Conservation (phyloP, 225 moss, liverwort and hornwort genomes). For the Takakia lepidozioides region DNA sequence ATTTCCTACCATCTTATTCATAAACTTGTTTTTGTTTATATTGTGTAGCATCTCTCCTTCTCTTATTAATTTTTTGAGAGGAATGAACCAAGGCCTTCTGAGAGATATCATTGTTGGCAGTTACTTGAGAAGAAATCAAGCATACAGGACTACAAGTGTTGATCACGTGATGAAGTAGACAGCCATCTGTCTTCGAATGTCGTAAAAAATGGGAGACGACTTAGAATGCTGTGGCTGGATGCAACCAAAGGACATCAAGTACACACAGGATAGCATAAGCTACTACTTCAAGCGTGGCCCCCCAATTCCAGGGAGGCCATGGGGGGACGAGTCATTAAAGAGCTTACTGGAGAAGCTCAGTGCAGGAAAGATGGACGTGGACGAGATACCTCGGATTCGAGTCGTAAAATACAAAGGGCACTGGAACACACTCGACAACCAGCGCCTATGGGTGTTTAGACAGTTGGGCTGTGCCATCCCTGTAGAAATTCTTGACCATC, state of each 20-base stretch:
- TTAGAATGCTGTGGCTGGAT: too few species aligned
- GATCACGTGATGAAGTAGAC: too few species aligned
- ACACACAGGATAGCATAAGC: constrained; percentile 20
- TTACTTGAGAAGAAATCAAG: too few species aligned
- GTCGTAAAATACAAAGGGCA: constrained; percentile 32
- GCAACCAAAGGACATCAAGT: constrained; percentile 27
- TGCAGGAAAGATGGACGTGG: constrained; percentile 15
- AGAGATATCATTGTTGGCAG: too few species aligned
- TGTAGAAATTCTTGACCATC: constrained; percentile 35
- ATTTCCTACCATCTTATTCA: too few species aligned
- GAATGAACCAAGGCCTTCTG: too few species aligned
- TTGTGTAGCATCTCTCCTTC: too few species aligned
- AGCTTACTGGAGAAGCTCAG: constrained; percentile 21
- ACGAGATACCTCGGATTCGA: constrained; percentile 35
- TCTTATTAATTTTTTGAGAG: too few species aligned
- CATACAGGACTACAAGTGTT: too few species aligned
- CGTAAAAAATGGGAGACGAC: too few species aligned
- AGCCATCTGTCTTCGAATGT: too few species aligned
- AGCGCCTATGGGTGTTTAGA: constrained; percentile 43
- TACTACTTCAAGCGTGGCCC: constrained; percentile 37
- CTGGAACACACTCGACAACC: constrained; percentile 48
- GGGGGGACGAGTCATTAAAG: constrained; percentile 35
- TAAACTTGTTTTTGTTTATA: too few species aligned
- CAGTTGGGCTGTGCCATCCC: constrained; percentile 31
- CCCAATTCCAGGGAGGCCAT: constrained; percentile 21